Conservation (phyloP, 805 yeast species). For the Yamadazyma kitorensis region DNA sequence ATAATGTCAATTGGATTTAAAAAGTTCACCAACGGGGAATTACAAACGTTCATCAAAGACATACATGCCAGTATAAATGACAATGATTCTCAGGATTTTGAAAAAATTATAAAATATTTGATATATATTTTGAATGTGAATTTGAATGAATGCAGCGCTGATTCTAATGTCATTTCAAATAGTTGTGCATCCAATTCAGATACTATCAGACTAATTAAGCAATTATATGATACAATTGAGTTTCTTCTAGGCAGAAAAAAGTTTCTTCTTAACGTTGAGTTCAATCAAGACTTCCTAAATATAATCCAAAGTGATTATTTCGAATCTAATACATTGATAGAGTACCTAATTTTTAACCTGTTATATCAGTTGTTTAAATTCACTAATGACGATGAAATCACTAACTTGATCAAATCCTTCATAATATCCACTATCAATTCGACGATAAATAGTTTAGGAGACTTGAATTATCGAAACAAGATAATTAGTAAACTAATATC, state of each 20-base stretch:
- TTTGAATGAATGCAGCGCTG: not conserved
- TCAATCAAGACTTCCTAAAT: constrained; percentile 9
- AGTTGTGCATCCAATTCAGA: constrained; percentile 3
- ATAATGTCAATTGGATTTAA: constrained; percentile 8
- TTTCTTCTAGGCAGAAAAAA: constrained; percentile 31
- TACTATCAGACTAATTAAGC: constrained; percentile 15
- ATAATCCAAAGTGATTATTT: constrained; percentile 1
- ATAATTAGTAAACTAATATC: constrained; percentile 3
- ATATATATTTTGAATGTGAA: constrained; percentile 13
- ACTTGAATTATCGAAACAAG: constrained; percentile 20
- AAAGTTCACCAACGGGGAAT: constrained; percentile 24
- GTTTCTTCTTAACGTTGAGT: constrained; percentile 19
- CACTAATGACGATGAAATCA: constrained; percentile 9
- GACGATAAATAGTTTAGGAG: constrained; percentile 27
- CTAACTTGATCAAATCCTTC: constrained; percentile 27
- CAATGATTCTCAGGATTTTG: constrained; percentile 34
- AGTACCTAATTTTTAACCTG: constrained; percentile 5
- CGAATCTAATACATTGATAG: constrained; percentile 1
- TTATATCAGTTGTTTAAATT: constrained; percentile 1
- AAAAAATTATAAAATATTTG: constrained; percentile 30
- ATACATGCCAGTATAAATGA: constrained; percentile 27
- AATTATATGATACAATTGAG: constrained; percentile 29
- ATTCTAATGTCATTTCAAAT: constrained; percentile 1
- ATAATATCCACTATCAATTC: constrained; percentile 31
- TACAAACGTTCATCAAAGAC: constrained; percentile 32